Base-by-base conservation (phyloP, 148 eudicot species). In the Camellia lanceoleosa region DNA sequence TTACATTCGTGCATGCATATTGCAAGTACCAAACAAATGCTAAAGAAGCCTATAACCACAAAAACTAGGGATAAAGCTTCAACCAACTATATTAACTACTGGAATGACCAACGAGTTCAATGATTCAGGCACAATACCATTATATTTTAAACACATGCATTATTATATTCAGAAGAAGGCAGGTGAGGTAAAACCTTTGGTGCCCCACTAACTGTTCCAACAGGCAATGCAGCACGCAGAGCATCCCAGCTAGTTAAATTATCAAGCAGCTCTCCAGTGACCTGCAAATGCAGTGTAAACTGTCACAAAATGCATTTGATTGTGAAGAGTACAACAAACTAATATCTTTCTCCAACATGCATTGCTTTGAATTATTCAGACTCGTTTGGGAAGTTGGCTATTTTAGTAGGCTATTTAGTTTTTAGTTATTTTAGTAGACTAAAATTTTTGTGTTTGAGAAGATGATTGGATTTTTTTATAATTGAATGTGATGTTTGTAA, bases 151-250 rank as follows among this genome's bases (percentile, higher is more conserved):
- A 58, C n/a, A 9, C 63, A 73, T 58, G 58, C 41, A 19, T 5
- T 11, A 52, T 11, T 55, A 30, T 52, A 18, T 10, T 70, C 7
- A 16, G 56, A 77, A 70, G 46, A 66, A 12, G 60, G 68, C 8
- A 70, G 30, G 55, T 3, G 66, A 75, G 51, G 10, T 20, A 23
- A 42, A 76, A 96, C 99, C 99, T 97, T 97, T 78, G 99, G 99
- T 38, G 99, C 99, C 71, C 99, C 99, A 79, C 99, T 97, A 80
- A 97, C 99, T 68, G 99, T 97, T 79, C 99, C 99, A 81, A 97
- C 98, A 69, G 99, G 99, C 86, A 97, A 86, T 59, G 99, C 99
- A 65, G 98, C 92, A 72, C 99, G 95, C 67, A 97, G 83, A 81
- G 87, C 99, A 85, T 97, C 99, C 99, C 99, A 94, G 74, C 97